Base-by-base conservation (phyloP, 495 filamentous ascomycete genomes). In the Penicillium daleae region DNA sequence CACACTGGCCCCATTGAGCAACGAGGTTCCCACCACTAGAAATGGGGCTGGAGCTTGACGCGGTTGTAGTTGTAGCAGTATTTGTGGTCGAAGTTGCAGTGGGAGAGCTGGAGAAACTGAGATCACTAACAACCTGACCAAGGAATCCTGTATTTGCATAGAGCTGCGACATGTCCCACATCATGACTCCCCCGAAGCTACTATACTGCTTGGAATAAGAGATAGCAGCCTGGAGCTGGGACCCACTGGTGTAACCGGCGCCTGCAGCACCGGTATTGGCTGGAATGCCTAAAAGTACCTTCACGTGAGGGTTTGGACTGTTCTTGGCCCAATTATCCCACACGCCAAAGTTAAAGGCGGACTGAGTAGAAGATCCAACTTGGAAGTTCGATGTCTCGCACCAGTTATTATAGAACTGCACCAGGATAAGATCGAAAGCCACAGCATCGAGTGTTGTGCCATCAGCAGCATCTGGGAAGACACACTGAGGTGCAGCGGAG, bases 391-490 rank as follows among this genome's bases (percentile, higher is more conserved):
- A 59, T 5, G 81, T 65, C 19, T 85, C 84, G 67, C 85, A 87
- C 57, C 76, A 82, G 73, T 84, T 85, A 78, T 87, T 83, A 76
- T 86, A 87, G 76, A 87, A 87, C 71, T 87, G 85, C 50, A 86
- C 74, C 62, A 77, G 82, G 57, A 87, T 72, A 66, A 84, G 85
- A 68, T 87, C 85, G 52, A 84, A 81, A 32, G 65, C 55, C 50
- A 81, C 67, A 31, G 65, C 68, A 21, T 66, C 71, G 40, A 74
- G 48, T 37, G 87, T 72, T 49, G 79, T 73, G 2, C 74, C 6
- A 71, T 69, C 48, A 5, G 48, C 48, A 17, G 48, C 48, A 13
- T 51, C 48, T 2, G 48, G 48, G 7, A 51, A 51, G 10, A 51
- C 48, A 51, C 48, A 51, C 27, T 51, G 48, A 4, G 48, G 48